Evolutionary conservation across 2,329 filamentous ascomycete species (phyloP), one percentile per base, ranked within the genome.

Genomic region (Malbranchea cinnamomea): DNA sequence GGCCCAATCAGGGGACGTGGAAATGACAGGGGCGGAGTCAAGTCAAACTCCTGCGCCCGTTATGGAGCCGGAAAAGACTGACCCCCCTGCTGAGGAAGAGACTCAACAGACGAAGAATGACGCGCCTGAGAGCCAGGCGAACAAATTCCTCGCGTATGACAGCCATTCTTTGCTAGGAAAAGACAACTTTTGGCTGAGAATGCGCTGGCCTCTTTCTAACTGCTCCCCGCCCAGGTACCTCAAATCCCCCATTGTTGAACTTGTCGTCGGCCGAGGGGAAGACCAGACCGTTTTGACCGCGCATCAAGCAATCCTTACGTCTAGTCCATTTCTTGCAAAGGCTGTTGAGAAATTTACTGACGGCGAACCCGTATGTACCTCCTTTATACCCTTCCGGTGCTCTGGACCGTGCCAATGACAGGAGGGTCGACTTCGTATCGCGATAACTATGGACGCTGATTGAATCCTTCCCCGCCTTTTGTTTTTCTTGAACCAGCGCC

Each of bases 311-410:
- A 66, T 94, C 15, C 64, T 95, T 20, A 48, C 60, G 7, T 68
- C 75, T 49, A 87, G 81, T 24, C 80, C 83, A 0, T 84, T 68
- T 53, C 82, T 94, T 48, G 62, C 63, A 7, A 67, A 73, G 13
- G 62, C 68, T 5, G 73, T 75, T 47, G 61, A 65, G 7, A 54
- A 66, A 28, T 78, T 84, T 46, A 60, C 62, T 26, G 63, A 71
- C 18, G 68, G 72, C 30, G 65, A 65, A 27, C 67, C 65, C 35
- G 77, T 79, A 55, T 39, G 70, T 59, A n/a, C 3, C 16, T 11
- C 10, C 16, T 20, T 27, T 15, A 16, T 14, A 10, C 3, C 25
- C 32, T 10, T 6, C 13, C 12, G 16, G 13, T 24, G 20, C 23
- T 11, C 7, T 7, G 12, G 13, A 11, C 6, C n/a, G n/a, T n/a